These are phyloP conservation scores for Mycotypha africana DNA, from an alignment of 371 early-diverging fungal genomes.

Conservation along the genomic window DNA sequence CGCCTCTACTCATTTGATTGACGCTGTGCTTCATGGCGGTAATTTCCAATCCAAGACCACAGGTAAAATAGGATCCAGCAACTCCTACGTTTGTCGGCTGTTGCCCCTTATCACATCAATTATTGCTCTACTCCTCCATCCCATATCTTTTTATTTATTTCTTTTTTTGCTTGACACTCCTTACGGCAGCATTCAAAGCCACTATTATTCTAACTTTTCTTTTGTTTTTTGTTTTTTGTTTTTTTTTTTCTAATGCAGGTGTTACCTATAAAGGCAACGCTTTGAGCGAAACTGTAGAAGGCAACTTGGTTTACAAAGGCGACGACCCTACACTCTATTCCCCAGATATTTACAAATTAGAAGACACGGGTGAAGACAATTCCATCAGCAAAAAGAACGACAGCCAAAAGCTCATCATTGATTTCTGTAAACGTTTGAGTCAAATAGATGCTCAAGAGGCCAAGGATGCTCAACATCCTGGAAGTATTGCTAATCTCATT, in stretches of 20 bases:
- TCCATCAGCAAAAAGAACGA: constrained; percentile 15
- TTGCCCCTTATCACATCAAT: not conserved
- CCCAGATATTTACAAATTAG: constrained; percentile 38
- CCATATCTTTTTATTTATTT: too few species aligned
- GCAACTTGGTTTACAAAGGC: constrained; percentile 34
- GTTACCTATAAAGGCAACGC: constrained; percentile 40
- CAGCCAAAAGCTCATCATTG: constrained; percentile 16
- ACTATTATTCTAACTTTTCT: not conserved
- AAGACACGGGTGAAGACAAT: constrained; percentile 27
- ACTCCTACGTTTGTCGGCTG: not conserved
- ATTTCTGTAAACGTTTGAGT: constrained; percentile 23
- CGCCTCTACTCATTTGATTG: constrained; percentile 39
- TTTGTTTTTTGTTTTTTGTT: constrained; percentile 3
- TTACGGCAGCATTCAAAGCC: too few species aligned
- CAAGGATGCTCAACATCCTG: constrained; percentile 29
- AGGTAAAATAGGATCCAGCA: constrained; percentile 6
- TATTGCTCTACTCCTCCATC: not conserved
- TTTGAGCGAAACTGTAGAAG: constrained; percentile 18
- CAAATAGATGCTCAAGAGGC: constrained; percentile 23
- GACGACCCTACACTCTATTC: constrained; percentile 30
- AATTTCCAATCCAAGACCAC: constrained; percentile 19
- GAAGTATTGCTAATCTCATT: constrained; percentile 29
- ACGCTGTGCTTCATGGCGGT: constrained; percentile 36
- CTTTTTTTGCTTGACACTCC: too few species aligned
- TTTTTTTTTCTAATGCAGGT: too few species aligned